phyloP scores from a whole-genome alignment of 1,284 basidiomycete genomes.

The Papiliotrema fonsecae region DNA sequence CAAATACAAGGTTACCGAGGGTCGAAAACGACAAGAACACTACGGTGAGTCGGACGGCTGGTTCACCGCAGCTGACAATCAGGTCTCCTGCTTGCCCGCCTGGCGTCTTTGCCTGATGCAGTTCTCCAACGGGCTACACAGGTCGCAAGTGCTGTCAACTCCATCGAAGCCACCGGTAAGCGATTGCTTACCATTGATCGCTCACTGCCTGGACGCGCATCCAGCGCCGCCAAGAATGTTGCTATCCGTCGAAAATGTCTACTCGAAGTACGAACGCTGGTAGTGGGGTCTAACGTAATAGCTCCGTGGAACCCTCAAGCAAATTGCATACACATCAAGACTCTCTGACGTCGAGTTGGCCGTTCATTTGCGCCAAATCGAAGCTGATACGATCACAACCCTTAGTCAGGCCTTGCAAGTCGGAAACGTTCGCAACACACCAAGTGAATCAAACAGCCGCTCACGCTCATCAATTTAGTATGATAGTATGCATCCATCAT shows the following conservation, averaged over 20 bases:
- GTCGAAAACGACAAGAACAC: constrained; percentile 38
- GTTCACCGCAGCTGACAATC: constrained; percentile 29
- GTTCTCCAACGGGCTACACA: constrained; percentile 60
- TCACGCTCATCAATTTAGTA: too few species aligned
- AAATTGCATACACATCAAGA: not conserved
- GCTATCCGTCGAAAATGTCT: constrained; percentile 13
- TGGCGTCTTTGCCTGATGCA: constrained; percentile 71
- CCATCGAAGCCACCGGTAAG: constrained; percentile 56
- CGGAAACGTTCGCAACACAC: too few species aligned
- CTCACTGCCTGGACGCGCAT: too few species aligned
- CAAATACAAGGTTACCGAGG: constrained; percentile 39
- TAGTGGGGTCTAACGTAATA: not conserved
- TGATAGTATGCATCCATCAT: too few species aligned
- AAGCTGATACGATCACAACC: not conserved
- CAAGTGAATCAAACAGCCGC: too few species aligned
- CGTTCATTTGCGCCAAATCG: constrained; percentile 1
- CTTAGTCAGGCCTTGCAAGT: not conserved
- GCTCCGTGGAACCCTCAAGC: not conserved
- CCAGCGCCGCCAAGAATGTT: too few species aligned
- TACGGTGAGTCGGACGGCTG: constrained; percentile 36
- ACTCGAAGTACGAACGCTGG: constrained; percentile 8
- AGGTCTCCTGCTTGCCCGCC: constrained; percentile 77
- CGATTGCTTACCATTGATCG: too few species aligned
- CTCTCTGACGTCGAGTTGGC: not conserved
- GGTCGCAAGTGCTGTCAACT: constrained; percentile 59